Evolutionary conservation across 2,329 filamentous ascomycete genomes (phyloP).

Genomic region (Colletotrichum sp.): DNA sequence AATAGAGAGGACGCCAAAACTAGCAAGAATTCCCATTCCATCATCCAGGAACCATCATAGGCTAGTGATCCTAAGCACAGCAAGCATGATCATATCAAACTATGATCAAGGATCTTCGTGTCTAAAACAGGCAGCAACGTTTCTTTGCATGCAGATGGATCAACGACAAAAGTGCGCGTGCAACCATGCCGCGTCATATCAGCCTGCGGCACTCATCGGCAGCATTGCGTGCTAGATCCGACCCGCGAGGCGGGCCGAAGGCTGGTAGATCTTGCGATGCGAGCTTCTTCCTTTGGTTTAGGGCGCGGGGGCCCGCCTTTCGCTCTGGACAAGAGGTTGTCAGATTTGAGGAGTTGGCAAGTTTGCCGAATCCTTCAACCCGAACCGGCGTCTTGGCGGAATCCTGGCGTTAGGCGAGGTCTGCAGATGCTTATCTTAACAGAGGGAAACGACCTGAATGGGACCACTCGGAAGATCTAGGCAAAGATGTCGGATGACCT

Average conservation of each 20-base stretch:
- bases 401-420: neutral
- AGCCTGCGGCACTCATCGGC: neutral
- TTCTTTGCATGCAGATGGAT: neutral
- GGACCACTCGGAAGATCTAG: neutral
- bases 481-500: accelerated
- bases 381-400: neutral
- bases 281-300: neutral
- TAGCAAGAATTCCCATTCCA: no score
- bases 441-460: neutral
- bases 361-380: neutral
- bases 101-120: neutral
- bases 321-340: neutral
- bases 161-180: neutral
- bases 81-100: neutral
- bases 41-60: no score
- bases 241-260: neutral
- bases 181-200: neutral
- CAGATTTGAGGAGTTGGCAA: neutral
- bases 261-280: neutral
- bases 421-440: neutral
- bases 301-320: neutral
- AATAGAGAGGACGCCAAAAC: no score
- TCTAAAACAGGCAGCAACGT: neutral
- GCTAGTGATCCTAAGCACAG: no score
- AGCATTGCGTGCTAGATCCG: neutral